Conservation (phyloP, 2,329 filamentous ascomycete species). For the Byssochlamys sp. region DNA sequence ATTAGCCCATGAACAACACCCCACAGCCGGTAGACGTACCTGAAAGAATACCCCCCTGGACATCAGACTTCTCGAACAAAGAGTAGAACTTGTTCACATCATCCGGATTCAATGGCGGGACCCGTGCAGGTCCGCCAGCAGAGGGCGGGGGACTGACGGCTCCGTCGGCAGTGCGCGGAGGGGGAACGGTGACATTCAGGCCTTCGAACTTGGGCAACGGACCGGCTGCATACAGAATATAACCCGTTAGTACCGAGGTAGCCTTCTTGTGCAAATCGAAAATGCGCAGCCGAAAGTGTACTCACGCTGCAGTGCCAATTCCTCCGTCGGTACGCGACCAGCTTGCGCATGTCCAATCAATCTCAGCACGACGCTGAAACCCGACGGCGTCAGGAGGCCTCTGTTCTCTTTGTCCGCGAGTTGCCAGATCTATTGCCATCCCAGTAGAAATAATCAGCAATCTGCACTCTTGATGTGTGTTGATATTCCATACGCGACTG, state of each 20-base stretch:
- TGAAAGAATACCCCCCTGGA: slow-evolving; percentile 66
- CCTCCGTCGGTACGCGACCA: slow-evolving; percentile 67
- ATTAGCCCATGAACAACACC: not conserved
- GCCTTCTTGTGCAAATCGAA: not conserved
- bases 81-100: slow-evolving; percentile 80
- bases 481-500: not conserved
- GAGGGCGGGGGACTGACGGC: slow-evolving; percentile 37
- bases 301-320: slow-evolving; percentile 69
- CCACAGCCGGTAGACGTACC: slow-evolving; percentile 31
- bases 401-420: slow-evolving; percentile 95
- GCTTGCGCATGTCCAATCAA: slow-evolving; percentile 94
- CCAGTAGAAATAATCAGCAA: slow-evolving; percentile 1
- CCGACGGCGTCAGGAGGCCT: slow-evolving; percentile 80
- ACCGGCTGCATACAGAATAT: slow-evolving; percentile 41
- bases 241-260: slow-evolving; percentile 5
- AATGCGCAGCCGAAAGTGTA: slow-evolving; percentile 5
- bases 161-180: slow-evolving; percentile 50
- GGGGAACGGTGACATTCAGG: slow-evolving; percentile 43
- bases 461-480: not conserved
- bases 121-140: slow-evolving; percentile 59
- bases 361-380: slow-evolving; percentile 84
- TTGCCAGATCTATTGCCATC: slow-evolving; percentile 74
- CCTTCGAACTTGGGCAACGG: slow-evolving; percentile 91
- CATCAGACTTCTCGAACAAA: slow-evolving; percentile 82
- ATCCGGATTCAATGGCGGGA: slow-evolving; percentile 77